phyloP scores from a whole-genome alignment of 2,329 filamentous ascomycete genomes.

The Triangularia verruculosa region DNA sequence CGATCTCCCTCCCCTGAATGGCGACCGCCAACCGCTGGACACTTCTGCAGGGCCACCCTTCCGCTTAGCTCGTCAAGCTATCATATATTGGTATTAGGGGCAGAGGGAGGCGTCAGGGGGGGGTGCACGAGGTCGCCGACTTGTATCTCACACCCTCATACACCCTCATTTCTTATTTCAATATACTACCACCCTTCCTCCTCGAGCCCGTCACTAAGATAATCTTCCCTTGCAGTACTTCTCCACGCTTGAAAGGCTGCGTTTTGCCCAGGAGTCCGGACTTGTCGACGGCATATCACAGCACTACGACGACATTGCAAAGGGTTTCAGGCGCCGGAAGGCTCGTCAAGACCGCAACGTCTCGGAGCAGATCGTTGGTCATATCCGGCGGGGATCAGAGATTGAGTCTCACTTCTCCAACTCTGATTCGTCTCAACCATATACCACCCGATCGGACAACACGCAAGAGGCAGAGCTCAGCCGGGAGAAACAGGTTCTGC shows the following conservation, averaged over 20 bases:
- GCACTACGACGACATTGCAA: conserved; percentile 37
- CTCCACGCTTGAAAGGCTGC: conserved; percentile 67
- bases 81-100: conserved; percentile 9
- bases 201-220: conserved; percentile 22
- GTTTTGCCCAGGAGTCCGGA: conserved; percentile 53
- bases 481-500: conserved; percentile 64
- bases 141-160: not conserved
- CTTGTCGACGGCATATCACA: conserved; percentile 36
- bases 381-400: conserved; percentile 32
- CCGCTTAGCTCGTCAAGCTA: conserved; percentile 21
- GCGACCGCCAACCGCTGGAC: not conserved
- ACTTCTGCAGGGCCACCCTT: conserved; percentile 2
- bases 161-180: conserved; percentile 1
- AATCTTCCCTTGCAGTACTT: conserved; percentile 56
- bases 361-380: conserved; percentile 34
- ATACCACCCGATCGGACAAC: conserved; percentile 65
- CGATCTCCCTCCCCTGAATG: conserved; percentile 6
- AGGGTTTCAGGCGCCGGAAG: conserved; percentile 31
- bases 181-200: conserved; percentile 2
- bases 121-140: conserved; percentile 14
- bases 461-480: conserved; percentile 70
- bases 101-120: conserved; percentile 4
- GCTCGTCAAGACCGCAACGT: conserved; percentile 30
- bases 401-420: conserved; percentile 41
- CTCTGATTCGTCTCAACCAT: conserved; percentile 63